Conservation (phyloP, 1,139 yeast genomes). For the Kodamaea ohmeri region DNA sequence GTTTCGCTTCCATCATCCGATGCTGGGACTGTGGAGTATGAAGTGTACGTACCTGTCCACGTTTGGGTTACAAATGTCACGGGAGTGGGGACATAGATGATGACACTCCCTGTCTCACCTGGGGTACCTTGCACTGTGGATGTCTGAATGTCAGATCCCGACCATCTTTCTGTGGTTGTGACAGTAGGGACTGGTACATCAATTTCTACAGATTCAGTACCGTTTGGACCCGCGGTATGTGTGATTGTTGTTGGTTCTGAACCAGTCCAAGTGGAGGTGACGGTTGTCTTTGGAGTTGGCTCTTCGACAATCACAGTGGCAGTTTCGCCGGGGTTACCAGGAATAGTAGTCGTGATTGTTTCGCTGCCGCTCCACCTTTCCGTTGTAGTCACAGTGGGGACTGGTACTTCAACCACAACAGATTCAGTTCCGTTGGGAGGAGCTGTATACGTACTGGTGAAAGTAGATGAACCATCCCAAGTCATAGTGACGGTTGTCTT, state of each 20-base stretch:
- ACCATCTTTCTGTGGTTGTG: too few species aligned
- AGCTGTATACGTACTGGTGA: conserved; percentile 19
- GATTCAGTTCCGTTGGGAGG: background rate
- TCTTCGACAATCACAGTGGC: conserved; percentile 1
- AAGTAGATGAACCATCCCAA: conserved; percentile 12
- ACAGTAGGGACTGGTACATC: too few species aligned
- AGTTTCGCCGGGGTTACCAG: background rate
- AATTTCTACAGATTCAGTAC: too few species aligned
- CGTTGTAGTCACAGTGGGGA: background rate
- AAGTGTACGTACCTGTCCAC: too few species aligned
- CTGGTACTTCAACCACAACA: background rate
- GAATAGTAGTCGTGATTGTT: background rate
- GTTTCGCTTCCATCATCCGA: too few species aligned
- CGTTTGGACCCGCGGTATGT: too few species aligned
- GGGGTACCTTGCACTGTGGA: too few species aligned
- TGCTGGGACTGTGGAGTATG: too few species aligned
- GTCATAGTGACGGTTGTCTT: conserved; percentile 16
- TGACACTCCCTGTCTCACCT: too few species aligned
- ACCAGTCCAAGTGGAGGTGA: background rate
- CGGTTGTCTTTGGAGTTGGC: background rate
- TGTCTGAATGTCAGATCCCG: too few species aligned
- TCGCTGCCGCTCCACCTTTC: background rate
- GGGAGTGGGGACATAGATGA: too few species aligned
- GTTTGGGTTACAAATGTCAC: too few species aligned
- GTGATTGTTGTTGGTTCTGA: background rate